These are phyloP conservation scores for Ailanthus altissimus DNA, from an alignment of 345 rosid genomes.

Conservation along the genomic window DNA sequence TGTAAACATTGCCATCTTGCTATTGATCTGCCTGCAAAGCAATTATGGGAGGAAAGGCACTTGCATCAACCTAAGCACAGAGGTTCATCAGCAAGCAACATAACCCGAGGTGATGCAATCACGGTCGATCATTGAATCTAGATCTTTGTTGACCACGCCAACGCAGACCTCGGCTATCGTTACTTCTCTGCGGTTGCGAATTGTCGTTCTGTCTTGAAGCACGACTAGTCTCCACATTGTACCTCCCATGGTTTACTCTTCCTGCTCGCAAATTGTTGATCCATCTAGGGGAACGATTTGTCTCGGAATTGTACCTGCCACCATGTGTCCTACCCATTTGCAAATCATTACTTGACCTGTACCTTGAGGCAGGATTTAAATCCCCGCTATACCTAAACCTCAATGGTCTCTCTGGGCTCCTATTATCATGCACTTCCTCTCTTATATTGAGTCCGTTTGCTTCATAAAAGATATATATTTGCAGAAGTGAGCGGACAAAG, in stretches of 20 bases:
- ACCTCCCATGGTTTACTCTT: slow-evolving; percentile 13
- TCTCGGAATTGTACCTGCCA: not conserved
- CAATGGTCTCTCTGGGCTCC: slow-evolving; percentile 12
- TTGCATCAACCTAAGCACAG: not conserved
- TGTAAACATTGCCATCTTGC: not conserved
- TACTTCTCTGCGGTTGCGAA: not conserved
- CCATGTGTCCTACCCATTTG: not conserved
- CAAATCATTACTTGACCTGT: not conserved
- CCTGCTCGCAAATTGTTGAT: not conserved
- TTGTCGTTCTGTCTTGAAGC: not conserved
- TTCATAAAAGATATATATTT: slow-evolving; percentile 6
- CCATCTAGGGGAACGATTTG: slow-evolving; percentile 1
- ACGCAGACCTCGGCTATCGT: slow-evolving; percentile 19
- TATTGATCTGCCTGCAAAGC: not conserved
- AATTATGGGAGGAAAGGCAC: not conserved
- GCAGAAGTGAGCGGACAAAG: slow-evolving; percentile 10
- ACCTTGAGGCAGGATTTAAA: not conserved
- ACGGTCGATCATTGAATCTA: not conserved
- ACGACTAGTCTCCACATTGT: not conserved
- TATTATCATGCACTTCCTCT: not conserved
- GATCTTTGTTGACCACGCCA: slow-evolving; percentile 32
- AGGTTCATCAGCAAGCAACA: not conserved
- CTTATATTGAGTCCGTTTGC: not conserved
- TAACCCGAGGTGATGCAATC: slow-evolving; percentile 2
- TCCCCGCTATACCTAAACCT: slow-evolving; percentile 23